These are phyloP conservation scores for Dicorynia guianensis DNA, from an alignment of 306 rosid species.

Conservation along the genomic window DNA sequence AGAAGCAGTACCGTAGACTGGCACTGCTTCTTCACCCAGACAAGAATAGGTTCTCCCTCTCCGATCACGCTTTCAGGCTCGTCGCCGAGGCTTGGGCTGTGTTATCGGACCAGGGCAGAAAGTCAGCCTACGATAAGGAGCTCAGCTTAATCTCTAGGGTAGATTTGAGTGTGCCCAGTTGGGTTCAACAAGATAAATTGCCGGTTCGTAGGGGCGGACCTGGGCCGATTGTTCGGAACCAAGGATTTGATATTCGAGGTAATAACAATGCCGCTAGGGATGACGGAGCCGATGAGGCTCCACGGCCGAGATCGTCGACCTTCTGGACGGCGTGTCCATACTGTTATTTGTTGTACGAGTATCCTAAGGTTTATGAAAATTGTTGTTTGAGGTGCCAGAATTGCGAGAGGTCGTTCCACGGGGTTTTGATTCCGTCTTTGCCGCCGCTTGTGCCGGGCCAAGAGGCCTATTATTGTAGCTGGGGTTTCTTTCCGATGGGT, in stretches of 20 bases:
- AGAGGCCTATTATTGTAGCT: slow-evolving; percentile 90
- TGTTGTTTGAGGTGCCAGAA: slow-evolving; percentile 79
- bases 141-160: slow-evolving; percentile 56
- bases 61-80: slow-evolving; percentile 86
- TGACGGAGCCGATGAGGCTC: slow-evolving; percentile 35
- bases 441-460: slow-evolving; percentile 85
- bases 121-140: slow-evolving; percentile 72
- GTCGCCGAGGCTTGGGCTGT: slow-evolving; percentile 91
- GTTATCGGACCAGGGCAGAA: slow-evolving; percentile 65
- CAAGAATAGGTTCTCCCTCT: slow-evolving; percentile 64
- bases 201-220: slow-evolving; percentile 56
- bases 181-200: slow-evolving; percentile 64
- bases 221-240: slow-evolving; percentile 22
- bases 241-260: neutral
- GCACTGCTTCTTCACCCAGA: slow-evolving; percentile 93
- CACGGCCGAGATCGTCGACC: slow-evolving; percentile 50
- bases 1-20: slow-evolving; percentile 78
- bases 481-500: slow-evolving; percentile 94
- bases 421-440: slow-evolving; percentile 54
- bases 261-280: slow-evolving; percentile 13
- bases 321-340: slow-evolving; percentile 97
- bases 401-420: slow-evolving; percentile 82
- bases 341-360: slow-evolving; percentile 86
- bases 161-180: slow-evolving; percentile 49
- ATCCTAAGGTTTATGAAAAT: slow-evolving; percentile 74